A percentile compares a stretch with the other conserved stretches of the same genome.
These are phyloP conservation scores for Neurospora pannonica DNA, from an alignment of 495 filamentous ascomycete species.

Conservation along the genomic window DNA sequence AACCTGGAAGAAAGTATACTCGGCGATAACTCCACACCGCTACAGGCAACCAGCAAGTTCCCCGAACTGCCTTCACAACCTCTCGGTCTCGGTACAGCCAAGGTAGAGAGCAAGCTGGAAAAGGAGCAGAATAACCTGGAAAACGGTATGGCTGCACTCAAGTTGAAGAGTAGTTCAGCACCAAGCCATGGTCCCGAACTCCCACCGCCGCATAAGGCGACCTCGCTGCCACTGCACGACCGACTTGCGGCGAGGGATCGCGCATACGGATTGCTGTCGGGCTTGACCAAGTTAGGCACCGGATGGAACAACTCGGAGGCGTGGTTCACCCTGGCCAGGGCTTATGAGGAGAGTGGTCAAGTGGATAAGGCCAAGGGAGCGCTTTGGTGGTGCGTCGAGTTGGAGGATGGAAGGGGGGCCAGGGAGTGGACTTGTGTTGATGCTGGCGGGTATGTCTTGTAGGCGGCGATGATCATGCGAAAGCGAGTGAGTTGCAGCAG, in stretches of 20 bases:
- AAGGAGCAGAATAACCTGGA: not conserved
- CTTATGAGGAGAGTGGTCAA: slow-evolving; percentile 76
- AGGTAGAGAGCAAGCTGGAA: slow-evolving; percentile 1
- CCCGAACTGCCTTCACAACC: slow-evolving; percentile 28
- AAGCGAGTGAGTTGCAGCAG: not conserved
- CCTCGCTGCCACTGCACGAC: slow-evolving; percentile 55
- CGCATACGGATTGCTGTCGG: slow-evolving; percentile 70
- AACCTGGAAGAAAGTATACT: slow-evolving; percentile 4
- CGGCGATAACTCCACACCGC: not conserved
- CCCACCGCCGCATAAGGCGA: slow-evolving; percentile 35
- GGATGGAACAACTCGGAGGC: slow-evolving; percentile 94
- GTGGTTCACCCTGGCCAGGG: slow-evolving; percentile 80
- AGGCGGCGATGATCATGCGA: not conserved
- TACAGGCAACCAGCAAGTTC: slow-evolving; percentile 6
- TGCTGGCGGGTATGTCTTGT: slow-evolving; percentile 50
- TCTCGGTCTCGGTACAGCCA: slow-evolving; percentile 26
- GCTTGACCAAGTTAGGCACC: slow-evolving; percentile 71
- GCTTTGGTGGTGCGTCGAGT: slow-evolving; percentile 68
- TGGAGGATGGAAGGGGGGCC: slow-evolving; percentile 56
- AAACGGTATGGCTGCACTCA: not conserved
- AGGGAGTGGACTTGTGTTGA: slow-evolving; percentile 49
- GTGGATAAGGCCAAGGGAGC: slow-evolving; percentile 69
- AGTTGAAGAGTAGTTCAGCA: not conserved
- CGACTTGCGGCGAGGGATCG: slow-evolving; percentile 78
- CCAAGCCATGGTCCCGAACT: slow-evolving; percentile 19